Evolutionary conservation across 2,329 filamentous ascomycete species (phyloP), one percentile per base, ranked within the genome.

Genomic region (Colletotrichum plurivorum): DNA sequence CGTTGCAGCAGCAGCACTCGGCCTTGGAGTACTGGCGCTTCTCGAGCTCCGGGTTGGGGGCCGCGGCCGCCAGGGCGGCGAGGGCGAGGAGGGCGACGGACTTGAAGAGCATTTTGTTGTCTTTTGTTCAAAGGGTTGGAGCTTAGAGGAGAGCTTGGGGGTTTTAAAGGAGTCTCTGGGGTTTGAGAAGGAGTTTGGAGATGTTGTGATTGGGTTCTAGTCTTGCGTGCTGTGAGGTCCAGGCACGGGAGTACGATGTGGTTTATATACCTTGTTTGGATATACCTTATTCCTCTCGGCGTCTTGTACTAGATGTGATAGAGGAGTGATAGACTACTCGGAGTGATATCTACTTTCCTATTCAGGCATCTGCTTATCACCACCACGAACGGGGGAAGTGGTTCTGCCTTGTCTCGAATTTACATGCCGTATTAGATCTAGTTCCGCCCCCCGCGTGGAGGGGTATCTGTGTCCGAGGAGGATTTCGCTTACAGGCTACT

Each of bases 1-100:
- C 69, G 59, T 72, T 61, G 62, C 66, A 72, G 63, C 69, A 65
- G 69, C 59, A 67, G 45, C 70, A 67, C 25, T 72, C 66, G 27
- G 66, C 71, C 27, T 66, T 64, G 27, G 71, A 69, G 8, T 62
- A 69, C 31, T 63, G 63, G 61, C 64, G 69, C 43, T 18, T 39
- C 43, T 65, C 56, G 49, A 71, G 43, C 12, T 49, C 22, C 1
- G 20, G 15, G 16, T 10, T n/a, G 20, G 67, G 58, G 9, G 56
- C 57, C 6, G 63, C 46, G 6, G 70, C 60, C 6, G 61, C 61
- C 6, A 66, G 18, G 5, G 65, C 59, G 12, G 53, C 46, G 16
- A 55, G 22, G 58, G 46, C 46, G 60, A 54, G 36, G 39, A 46
- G 8, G 48, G 43, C 10, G 39, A 66, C n/a, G 39, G 48, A 12